These are phyloP conservation scores for Aspergillus pseudoviridinutans DNA, from an alignment of 2,329 filamentous ascomycete genomes.

Conservation along the genomic window DNA sequence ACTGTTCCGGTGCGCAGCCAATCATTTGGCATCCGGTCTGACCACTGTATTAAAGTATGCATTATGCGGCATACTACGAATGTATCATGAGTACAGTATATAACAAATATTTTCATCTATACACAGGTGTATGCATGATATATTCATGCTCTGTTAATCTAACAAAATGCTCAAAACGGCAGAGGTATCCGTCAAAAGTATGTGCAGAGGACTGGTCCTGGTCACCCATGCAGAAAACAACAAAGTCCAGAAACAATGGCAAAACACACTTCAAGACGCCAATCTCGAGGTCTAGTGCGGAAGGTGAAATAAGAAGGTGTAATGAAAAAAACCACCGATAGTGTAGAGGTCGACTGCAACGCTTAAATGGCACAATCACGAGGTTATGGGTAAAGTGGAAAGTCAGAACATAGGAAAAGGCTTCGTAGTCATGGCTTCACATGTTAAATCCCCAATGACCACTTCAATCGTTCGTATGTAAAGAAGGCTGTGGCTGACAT, in stretches of 20 bases:
- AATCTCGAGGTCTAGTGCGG: conserved; percentile 7
- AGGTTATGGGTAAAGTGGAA: background rate
- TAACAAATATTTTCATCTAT: background rate
- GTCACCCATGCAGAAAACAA: conserved; percentile 16
- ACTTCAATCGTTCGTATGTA: conserved; percentile 63
- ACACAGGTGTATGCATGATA: background rate
- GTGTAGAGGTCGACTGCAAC: background rate
- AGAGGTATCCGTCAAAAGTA: conserved; percentile 8
- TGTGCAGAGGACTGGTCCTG: conserved; percentile 7
- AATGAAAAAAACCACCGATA: background rate
- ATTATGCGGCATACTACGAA: too few relatives aligned
- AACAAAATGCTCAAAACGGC: background rate
- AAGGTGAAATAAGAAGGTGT: conserved; percentile 1
- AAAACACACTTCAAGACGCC: conserved; percentile 9
- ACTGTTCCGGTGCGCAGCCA: background rate
- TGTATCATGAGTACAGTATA: background rate
- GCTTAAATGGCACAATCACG: background rate
- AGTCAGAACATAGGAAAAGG: background rate
- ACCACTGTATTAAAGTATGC: background rate
- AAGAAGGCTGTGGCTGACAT: conserved; percentile 74
- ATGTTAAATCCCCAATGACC: conserved; percentile 60
- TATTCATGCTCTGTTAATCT: background rate
- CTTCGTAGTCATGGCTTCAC: background rate
- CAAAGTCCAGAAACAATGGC: conserved; percentile 12
- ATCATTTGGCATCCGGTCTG: background rate